phyloP scores from a whole-genome alignment of 306 rosid species.

The Cyclanthera cordifolia region DNA sequence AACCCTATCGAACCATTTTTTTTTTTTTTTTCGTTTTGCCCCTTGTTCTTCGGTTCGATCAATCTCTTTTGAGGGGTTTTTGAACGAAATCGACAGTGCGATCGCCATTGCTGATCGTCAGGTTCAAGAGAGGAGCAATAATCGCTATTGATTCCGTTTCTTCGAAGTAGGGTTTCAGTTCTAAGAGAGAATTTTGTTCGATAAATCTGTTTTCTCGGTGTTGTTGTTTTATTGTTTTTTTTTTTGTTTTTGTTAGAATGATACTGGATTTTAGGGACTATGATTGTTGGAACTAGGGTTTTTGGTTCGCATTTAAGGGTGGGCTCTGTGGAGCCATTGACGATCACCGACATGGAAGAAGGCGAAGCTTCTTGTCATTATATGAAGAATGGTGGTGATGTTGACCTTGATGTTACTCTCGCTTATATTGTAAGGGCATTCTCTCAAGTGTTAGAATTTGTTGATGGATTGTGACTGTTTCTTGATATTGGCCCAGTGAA shows the following conservation, averaged over 20 bases:
- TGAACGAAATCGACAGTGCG: too few species aligned
- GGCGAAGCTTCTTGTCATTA: constrained; percentile 57
- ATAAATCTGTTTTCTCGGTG: constrained; percentile 33
- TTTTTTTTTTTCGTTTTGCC: too few species aligned
- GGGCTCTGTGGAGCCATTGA: constrained; percentile 8
- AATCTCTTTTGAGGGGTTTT: too few species aligned
- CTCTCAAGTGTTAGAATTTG: constrained; percentile 12
- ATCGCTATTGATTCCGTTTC: neutral
- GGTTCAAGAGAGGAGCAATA: neutral
- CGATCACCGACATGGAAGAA: constrained; percentile 29
- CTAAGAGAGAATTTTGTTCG: constrained; percentile 15
- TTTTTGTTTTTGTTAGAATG: constrained; percentile 29
- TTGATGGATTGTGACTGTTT: constrained; percentile 2
- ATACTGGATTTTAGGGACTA: constrained; percentile 75
- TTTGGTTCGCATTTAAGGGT: constrained; percentile 25
- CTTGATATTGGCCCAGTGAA: neutral
- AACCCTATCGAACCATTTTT: too few species aligned
- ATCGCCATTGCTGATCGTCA: neutral
- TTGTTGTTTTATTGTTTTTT: constrained; percentile 14
- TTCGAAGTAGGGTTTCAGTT: constrained; percentile 21
- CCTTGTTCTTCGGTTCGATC: too few species aligned
- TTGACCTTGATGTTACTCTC: constrained; percentile 46
- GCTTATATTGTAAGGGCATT: constrained; percentile 70
- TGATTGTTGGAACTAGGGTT: constrained; percentile 21
- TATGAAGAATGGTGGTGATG: constrained; percentile 34